Percentiles rank a stretch among this genome's conserved stretches.
Conservation (phyloP, 139 green algal genomes). For the Asterochloris erici region DNA sequence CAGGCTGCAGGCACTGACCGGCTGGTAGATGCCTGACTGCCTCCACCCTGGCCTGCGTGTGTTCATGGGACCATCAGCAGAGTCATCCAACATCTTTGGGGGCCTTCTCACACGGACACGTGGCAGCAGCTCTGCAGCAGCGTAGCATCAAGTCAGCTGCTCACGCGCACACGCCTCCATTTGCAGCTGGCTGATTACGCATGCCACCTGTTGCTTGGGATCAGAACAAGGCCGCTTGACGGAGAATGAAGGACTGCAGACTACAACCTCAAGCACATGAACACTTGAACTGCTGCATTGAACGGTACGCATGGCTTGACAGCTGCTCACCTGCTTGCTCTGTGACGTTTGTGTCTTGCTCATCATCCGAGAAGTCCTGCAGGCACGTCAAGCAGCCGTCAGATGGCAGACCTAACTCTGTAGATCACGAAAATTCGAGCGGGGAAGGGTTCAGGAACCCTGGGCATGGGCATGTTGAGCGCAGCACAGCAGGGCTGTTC, state of each 20-base stretch:
- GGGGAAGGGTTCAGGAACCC: constrained; percentile 2
- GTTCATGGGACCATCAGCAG: constrained; percentile 10
- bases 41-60: background rate
- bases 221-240: background rate
- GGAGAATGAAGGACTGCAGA: background rate
- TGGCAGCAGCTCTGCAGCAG: constrained; percentile 19
- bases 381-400: background rate
- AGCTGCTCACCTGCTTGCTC: constrained; percentile 10
- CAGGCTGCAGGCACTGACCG: background rate
- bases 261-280: no score
- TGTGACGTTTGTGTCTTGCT: constrained; percentile 5
- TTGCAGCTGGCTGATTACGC: no score
- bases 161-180: no score
- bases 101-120: constrained; percentile 11
- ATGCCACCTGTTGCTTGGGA: no score
- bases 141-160: background rate
- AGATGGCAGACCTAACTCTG: no score
- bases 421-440: no score
- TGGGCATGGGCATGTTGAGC: constrained; percentile 8
- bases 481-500: background rate
- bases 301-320: background rate
- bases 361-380: constrained; percentile 25
- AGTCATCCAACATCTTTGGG: background rate
- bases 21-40: background rate
- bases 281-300: no score